A percentile compares a stretch with the other conserved stretches of the same genome.
These are phyloP conservation scores for Nigrograna mackinnonii DNA, from an alignment of 2,329 filamentous ascomycete species.

Conservation along the genomic window DNA sequence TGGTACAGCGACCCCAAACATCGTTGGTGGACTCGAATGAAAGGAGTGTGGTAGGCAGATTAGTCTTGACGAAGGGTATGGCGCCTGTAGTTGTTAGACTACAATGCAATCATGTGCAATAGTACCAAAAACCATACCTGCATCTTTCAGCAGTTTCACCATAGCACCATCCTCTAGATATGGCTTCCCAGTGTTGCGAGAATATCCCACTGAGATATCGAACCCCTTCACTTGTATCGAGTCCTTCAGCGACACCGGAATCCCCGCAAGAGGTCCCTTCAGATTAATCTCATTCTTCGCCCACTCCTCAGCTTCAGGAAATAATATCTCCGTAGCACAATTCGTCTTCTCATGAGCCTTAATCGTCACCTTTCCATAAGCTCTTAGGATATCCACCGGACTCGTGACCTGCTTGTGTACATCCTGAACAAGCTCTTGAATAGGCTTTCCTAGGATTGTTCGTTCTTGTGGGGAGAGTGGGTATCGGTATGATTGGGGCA, in stretches of 20 bases:
- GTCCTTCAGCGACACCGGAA: conserved; percentile 84
- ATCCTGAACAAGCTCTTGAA: conserved; percentile 75
- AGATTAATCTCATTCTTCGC: conserved; percentile 65
- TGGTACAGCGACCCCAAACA: conserved; percentile 81
- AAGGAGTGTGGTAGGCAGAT: conserved; percentile 81
- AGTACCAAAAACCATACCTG: conserved; percentile 49
- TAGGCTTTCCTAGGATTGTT: conserved; percentile 70
- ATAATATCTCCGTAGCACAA: conserved; percentile 84
- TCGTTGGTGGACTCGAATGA: conserved; percentile 82
- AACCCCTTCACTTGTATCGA: conserved; percentile 79
- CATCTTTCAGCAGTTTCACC: conserved; percentile 79
- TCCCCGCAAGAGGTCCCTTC: conserved; percentile 80
- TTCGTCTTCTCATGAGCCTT: conserved; percentile 87
- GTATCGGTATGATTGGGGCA: conserved; percentile 67
- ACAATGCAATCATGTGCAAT: not conserved
- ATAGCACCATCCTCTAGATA: conserved; percentile 69
- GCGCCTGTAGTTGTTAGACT: conserved; percentile 57
- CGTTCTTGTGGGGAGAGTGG: conserved; percentile 68
- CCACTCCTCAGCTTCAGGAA: conserved; percentile 79
- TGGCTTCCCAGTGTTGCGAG: conserved; percentile 70
- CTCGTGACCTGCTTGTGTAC: conserved; percentile 71
- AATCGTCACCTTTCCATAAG: conserved; percentile 85
- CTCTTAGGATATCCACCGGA: conserved; percentile 74
- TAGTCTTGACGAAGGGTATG: conserved; percentile 91
- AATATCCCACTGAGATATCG: conserved; percentile 82